These are phyloP conservation scores for Eutypa lata DNA, from an alignment of 2,329 filamentous ascomycete genomes.

Conservation along the genomic window DNA sequence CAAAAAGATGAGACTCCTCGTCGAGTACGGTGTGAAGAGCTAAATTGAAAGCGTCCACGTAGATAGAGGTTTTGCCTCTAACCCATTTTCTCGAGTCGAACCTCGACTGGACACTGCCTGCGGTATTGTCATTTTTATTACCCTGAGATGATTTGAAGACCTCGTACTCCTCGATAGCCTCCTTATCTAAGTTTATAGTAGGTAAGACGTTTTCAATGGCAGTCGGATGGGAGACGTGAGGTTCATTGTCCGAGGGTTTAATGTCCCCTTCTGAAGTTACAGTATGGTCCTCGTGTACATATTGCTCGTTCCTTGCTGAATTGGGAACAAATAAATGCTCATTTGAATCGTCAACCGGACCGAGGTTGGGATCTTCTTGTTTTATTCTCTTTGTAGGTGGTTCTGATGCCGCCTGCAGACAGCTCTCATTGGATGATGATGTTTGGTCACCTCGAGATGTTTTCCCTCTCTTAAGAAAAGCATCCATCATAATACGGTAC, in stretches of 20 bases:
- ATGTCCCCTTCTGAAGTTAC: conserved; percentile 33
- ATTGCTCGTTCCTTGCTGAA: conserved; percentile 11
- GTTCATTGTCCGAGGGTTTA: conserved; percentile 27
- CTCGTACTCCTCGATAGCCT: conserved; percentile 80
- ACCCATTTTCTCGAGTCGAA: conserved; percentile 58
- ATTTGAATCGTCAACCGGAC: conserved; percentile 33
- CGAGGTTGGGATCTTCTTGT: conserved; percentile 21
- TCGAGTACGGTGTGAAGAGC: conserved; percentile 85
- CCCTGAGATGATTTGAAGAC: conserved; percentile 58
- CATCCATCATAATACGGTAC: conserved; percentile 22
- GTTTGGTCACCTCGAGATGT: conserved; percentile 7
- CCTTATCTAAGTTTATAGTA: conserved; percentile 60
- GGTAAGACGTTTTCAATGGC: conserved; percentile 72
- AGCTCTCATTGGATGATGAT: conserved; percentile 5
- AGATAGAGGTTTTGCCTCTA: conserved; percentile 81
- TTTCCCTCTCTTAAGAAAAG: conserved; percentile 22
- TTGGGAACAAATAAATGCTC: conserved; percentile 15
- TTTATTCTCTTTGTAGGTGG: conserved; percentile 35
- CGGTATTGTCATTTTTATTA: conserved; percentile 41
- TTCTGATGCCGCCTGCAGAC: conserved; percentile 9
- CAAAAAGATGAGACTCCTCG: conserved; percentile 85
- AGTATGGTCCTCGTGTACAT: conserved; percentile 11
- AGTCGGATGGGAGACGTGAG: conserved; percentile 41
- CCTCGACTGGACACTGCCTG: conserved; percentile 36
- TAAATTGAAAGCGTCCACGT: conserved; percentile 95